Base-by-base conservation (phyloP, 164 flowering plant genomes). In the Echeveria elegans region DNA sequence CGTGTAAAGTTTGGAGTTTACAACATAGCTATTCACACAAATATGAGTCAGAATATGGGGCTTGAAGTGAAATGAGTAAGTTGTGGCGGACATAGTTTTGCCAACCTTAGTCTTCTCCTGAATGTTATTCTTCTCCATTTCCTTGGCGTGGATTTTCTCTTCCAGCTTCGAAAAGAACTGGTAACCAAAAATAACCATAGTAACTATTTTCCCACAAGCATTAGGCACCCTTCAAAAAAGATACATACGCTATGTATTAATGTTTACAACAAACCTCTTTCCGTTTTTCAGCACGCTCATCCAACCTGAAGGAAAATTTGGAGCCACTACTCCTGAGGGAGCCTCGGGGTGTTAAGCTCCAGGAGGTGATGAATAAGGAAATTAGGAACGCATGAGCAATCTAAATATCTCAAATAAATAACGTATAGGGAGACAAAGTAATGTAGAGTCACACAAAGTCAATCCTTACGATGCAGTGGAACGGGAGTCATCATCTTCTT, bases 231-330 rank as follows among this genome's bases (percentile, higher is more conserved):
- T n/a, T n/a, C n/a, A n/a, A n/a, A n/a, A n/a, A n/a, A n/a, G n/a
- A n/a, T n/a, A n/a, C n/a, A n/a, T n/a, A n/a, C n/a, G n/a, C n/a
- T n/a, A n/a, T n/a, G n/a, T n/a, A n/a, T n/a, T n/a, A n/a, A n/a
- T n/a, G n/a, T n/a, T n/a, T n/a, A n/a, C 45, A 19, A 31, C 71
- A 43, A 67, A 90, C 97, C 89, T 91, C 90, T 75, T 81, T 91
- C 37, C 97, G 69, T 69, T 80, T 91, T 66, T 87, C 96, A 69
- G 94, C 97, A 62, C 97, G 91, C 72, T 91, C 94, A 23, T 82
- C 86, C 82, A 81, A 76, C 74, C 94, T 83, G 78, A 77, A 92
- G 69, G 87, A 61, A 77, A 86, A 92, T 63, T 79, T 87, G 67
- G 85, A 69, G 19, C 72, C 72, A 70, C 77, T 80, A 75, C 61